phyloP scores from a whole-genome alignment of 176 grass and related monocot genomes.

The Triticum dicoccoides region DNA sequence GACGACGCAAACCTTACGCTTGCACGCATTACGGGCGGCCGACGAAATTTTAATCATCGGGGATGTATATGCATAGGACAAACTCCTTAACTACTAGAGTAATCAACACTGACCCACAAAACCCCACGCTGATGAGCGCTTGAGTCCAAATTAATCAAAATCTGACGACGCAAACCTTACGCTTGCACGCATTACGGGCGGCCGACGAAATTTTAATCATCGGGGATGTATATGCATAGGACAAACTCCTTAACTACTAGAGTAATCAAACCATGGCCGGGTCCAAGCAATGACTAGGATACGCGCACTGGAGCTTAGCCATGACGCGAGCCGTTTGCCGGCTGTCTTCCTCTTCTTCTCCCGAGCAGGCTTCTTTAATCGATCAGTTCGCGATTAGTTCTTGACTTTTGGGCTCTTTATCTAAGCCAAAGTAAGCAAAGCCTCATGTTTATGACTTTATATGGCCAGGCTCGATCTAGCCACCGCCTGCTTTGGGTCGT shows the following conservation, averaged over 20 bases:
- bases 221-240: too few relatives aligned
- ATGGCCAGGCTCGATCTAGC: background rate
- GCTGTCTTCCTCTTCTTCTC: conserved; percentile 29
- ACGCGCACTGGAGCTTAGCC: background rate
- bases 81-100: background rate
- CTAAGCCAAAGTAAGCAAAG: conserved; percentile 4
- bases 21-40: conserved; percentile 13
- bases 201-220: background rate
- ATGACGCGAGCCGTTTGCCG: conserved; percentile 41
- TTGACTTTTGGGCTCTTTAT: conserved; percentile 1
- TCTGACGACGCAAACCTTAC: conserved; percentile 9
- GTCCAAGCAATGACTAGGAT: conserved; percentile 29
- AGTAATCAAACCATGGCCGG: background rate
- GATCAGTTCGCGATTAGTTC: background rate
- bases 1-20: conserved; percentile 14
- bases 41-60: background rate
- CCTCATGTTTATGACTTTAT: background rate
- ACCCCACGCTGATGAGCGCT: background rate
- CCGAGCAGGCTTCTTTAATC: conserved; percentile 19
- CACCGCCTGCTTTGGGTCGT: background rate
- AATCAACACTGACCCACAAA: background rate
- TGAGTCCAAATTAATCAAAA: background rate
- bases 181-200: conserved; percentile 18
- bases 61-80: too few relatives aligned
- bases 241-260: too few relatives aligned